These are phyloP conservation scores for Hibiscus syriacus DNA, from an alignment of 345 rosid genomes.

Conservation along the genomic window DNA sequence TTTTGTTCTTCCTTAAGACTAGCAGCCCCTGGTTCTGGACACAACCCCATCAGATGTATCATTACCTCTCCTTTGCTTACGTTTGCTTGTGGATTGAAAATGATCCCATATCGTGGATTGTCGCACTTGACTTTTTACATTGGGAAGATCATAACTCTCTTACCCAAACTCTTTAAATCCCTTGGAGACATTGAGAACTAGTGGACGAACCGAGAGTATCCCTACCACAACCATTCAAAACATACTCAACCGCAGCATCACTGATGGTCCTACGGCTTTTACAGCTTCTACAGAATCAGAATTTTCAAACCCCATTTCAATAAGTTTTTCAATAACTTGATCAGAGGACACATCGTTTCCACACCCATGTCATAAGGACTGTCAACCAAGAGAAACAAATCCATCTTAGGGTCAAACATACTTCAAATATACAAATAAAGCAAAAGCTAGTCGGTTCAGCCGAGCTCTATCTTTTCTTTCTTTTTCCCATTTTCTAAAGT, in stretches of 20 bases:
- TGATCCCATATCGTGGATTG: slow-evolving; percentile 62
- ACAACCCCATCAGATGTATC: too few species aligned
- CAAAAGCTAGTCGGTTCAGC: neutral
- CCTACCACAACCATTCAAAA: too few species aligned
- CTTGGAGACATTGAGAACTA: slow-evolving; percentile 20
- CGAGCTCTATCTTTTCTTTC: neutral
- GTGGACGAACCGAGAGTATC: slow-evolving; percentile 20
- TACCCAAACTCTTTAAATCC: too few species aligned
- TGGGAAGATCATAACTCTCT: slow-evolving; percentile 16
- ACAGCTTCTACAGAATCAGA: too few species aligned
- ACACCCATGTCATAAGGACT: too few species aligned
- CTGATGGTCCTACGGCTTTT: too few species aligned
- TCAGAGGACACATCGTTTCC: slow-evolving; percentile 15
- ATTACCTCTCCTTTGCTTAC: slow-evolving; percentile 21
- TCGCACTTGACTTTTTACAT: slow-evolving; percentile 21
- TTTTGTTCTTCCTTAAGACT: too few species aligned
- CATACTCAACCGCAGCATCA: too few species aligned
- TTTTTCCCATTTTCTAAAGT: too few species aligned
- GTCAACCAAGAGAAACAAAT: too few species aligned
- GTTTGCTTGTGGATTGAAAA: slow-evolving; percentile 30
- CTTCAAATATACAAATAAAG: neutral
- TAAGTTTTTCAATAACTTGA: slow-evolving; percentile 34
- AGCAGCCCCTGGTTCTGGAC: too few species aligned
- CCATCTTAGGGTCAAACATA: neutral
- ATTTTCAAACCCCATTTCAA: too few species aligned